Evolutionary conservation across 164 flowering plant genomes (phyloP), one percentile per base, ranked within the genome.

Genomic region (Cinnamomum micranthum): DNA sequence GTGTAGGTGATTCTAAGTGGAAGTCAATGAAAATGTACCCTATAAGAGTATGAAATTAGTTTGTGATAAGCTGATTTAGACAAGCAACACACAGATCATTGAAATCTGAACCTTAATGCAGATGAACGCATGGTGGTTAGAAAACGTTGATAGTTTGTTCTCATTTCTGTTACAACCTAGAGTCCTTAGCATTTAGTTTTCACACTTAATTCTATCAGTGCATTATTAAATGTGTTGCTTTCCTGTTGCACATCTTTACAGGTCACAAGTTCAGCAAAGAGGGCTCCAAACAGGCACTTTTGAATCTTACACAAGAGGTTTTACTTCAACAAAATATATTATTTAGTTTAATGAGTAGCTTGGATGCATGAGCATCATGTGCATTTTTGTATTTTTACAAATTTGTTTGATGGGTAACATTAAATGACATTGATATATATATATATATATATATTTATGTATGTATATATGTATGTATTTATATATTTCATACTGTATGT

Each of bases 251-350:
- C 60, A 64, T n/a, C 65, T 35, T 50, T 76, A 73, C 77, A 90
- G 92, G 88, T 74, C 95, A 88, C 73, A 88, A 80, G 73, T 76
- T 84, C 73, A 88, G 87, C 52, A 89, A 85, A 76, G 91, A 88
- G 80, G 91, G 85, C 74, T 77, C 89, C 58, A 87, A 84, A 75
- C 86, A 89, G 50, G 91, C 95, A 20, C 80, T 83, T 84, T 87
- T 91, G 60, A 89, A 88, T 80, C 88, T 91, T 58, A 83, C 84
- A 58, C 78, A 78, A 64, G 84, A 74, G 74, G 72, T 71, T 65
- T 76, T 27, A 15, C 24, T 69, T 67, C 60, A 60, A 70, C 70
- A 50, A 60, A 20, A 4, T 52, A 66, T 25, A 25, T 68, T 52
- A 5, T 5, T 14, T 51, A 10, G 28, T 74, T 33, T 31, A 51